These are phyloP conservation scores for Candida montana DNA, from an alignment of 805 yeast genomes.

Conservation along the genomic window DNA sequence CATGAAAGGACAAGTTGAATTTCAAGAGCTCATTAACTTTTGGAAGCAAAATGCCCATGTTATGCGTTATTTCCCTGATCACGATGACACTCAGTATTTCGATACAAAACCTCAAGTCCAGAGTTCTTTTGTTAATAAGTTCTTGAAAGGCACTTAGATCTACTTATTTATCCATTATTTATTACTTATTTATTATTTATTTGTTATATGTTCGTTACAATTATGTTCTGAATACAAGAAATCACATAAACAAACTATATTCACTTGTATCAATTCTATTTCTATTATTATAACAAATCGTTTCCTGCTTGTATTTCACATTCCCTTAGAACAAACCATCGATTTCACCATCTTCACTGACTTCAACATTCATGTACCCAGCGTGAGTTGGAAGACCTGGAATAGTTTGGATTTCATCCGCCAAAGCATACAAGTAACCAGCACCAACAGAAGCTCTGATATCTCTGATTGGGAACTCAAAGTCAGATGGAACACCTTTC, in stretches of 20 bases:
- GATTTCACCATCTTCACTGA: constrained; percentile 82
- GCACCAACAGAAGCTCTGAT: constrained; percentile 95
- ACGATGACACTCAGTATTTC: constrained; percentile 42
- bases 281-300: not conserved
- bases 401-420: constrained; percentile 95
- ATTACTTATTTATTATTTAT: constrained; percentile 9
- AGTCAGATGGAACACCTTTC: constrained; percentile 94
- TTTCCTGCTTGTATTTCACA: too few relatives aligned
- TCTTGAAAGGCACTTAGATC: constrained; percentile 49
- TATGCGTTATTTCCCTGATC: constrained; percentile 72
- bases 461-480: constrained; percentile 90
- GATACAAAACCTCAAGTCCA: constrained; percentile 37
- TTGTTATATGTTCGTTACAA: not conserved
- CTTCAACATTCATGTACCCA: constrained; percentile 96
- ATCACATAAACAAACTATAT: not conserved
- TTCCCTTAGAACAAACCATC: constrained; percentile 80
- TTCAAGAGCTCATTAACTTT: constrained; percentile 80
- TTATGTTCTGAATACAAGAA: not conserved
- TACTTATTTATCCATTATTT: constrained; percentile 7
- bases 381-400: constrained; percentile 96
- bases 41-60: constrained; percentile 90
- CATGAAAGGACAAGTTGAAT: constrained; percentile 87
- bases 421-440: constrained; percentile 92
- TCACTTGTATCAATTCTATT: not conserved
- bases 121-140: constrained; percentile 64